phyloP scores from a whole-genome alignment of 2,329 filamentous ascomycete genomes.

The Harringtonia aguacate region DNA sequence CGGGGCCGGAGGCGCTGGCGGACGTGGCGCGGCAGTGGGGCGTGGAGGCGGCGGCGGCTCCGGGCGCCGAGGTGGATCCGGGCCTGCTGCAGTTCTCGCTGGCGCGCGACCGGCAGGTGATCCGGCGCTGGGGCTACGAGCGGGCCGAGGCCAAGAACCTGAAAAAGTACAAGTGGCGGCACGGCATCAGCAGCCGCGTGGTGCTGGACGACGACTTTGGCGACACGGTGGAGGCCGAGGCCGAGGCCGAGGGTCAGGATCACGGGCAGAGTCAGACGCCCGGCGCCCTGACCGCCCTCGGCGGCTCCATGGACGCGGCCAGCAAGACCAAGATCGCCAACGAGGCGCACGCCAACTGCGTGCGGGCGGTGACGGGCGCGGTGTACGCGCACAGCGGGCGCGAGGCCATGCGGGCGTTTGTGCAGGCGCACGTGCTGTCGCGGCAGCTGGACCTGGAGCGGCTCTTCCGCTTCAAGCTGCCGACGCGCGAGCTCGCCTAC shows the following conservation, averaged over 20 bases:
- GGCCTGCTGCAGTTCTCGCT: conserved; percentile 73
- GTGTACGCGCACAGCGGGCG: conserved; percentile 79
- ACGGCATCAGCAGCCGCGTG: conserved; percentile 65
- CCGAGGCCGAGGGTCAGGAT: conserved; percentile 15
- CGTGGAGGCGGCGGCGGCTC: conserved; percentile 75
- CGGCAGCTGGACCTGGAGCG: conserved; percentile 64
- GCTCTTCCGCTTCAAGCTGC: conserved; percentile 76
- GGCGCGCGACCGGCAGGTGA: conserved; percentile 31
- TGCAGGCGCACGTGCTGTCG: conserved; percentile 72
- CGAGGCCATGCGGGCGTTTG: conserved; percentile 69
- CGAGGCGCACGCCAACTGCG: conserved; percentile 51
- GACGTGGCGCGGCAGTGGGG: conserved; percentile 79
- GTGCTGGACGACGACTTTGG: conserved; percentile 81
- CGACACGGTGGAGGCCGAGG: conserved; percentile 32
- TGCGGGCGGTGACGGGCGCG: conserved; percentile 73
- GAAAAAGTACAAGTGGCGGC: conserved; percentile 44
- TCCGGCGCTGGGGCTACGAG: conserved; percentile 39
- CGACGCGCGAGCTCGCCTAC: conserved; percentile 70
- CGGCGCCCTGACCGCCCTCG: background rate
- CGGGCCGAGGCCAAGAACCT: conserved; percentile 38
- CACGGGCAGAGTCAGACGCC: background rate
- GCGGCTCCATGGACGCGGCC: conserved; percentile 11
- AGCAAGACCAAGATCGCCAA: conserved; percentile 17
- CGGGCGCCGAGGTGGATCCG: conserved; percentile 84
- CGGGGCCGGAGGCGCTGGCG: conserved; percentile 63